Base-by-base conservation (phyloP, 129 eudicot species). In the Flaveria sonorensis region DNA sequence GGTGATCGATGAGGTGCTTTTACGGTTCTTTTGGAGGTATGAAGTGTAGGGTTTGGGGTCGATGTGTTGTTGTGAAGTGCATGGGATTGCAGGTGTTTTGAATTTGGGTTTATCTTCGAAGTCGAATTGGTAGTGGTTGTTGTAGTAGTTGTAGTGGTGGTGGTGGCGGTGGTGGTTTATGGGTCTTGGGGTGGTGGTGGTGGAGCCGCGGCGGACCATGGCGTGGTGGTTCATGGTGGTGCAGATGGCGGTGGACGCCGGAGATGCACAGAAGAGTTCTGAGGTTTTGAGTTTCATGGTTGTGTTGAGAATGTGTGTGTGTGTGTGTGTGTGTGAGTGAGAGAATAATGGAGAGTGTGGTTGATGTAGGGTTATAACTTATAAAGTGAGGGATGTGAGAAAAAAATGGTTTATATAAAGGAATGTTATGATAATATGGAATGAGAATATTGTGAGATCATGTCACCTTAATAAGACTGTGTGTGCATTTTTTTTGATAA, bases 211-310 rank as follows among this genome's bases (percentile, higher is more conserved):
- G 72, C 84, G 78, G 79, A 80, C 73, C 68, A 75, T 70, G 81
- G 84, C 84, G 1, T 75, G 74, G 16, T 79, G 80, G 43, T 80
- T 81, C 84, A 71, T 84, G 85, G 84, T 75, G 60, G 87, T 79
- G 55, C 87, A 84, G 6, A 84, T 80, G 81, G 87, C 87, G 68
- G 87, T 84, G 67, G 87, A 84, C 7, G 87, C 84, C 69, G 87
- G 84, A 30, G 87, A 84, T 72, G 87, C 84, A 20, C 87, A 84
- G 42, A 84, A 84, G 42, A 84, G 79, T 23, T 80, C 87, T 10
- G 77, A 48, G 1, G 87, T 70, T 66, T 84, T 84, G 67, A 84
- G 80, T 32, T 84, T 84, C 87, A 84, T 84, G 14, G 2, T 10
- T 72, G 72, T 69, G 43, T 73, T 68, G 40, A 18, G n/a, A 42